These are phyloP conservation scores for Sinapis alba DNA, from an alignment of 441 rosid species.

Conservation along the genomic window DNA sequence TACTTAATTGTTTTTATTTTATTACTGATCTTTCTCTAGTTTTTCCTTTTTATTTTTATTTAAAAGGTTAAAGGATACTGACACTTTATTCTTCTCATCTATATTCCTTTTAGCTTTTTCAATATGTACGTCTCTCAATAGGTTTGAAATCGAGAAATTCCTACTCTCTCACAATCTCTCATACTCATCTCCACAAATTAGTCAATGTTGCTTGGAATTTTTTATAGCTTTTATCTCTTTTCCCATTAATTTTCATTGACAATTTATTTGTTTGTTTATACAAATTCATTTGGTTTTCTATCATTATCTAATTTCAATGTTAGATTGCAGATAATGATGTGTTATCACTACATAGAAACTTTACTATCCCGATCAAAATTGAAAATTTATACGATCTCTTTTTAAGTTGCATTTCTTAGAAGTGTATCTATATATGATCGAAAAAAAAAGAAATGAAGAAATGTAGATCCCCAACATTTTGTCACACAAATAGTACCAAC, in stretches of 20 bases:
- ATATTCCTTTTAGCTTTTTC: slow-evolving; percentile 17
- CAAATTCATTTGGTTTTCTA: background rate
- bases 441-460: background rate
- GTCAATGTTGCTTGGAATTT: slow-evolving; percentile 19
- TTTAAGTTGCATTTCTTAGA: background rate
- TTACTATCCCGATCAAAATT: background rate
- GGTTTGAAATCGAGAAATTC: slow-evolving; percentile 31
- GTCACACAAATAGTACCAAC: background rate
- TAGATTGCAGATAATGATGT: background rate
- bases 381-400: background rate
- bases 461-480: background rate
- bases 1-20: too few species aligned
- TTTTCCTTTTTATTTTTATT: too few species aligned
- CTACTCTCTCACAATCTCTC: slow-evolving; percentile 5
- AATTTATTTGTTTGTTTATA: background rate
- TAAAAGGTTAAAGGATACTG: too few species aligned
- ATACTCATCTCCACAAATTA: slow-evolving; percentile 18
- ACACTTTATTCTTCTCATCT: slow-evolving; percentile 6
- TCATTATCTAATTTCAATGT: background rate
- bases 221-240: background rate
- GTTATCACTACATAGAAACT: background rate
- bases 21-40: too few species aligned
- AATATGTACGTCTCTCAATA: background rate
- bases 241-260: slow-evolving; percentile 15
- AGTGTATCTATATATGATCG: background rate